These are phyloP conservation scores for Neurospora sublineolata DNA, from an alignment of 495 filamentous ascomycete species.

Conservation along the genomic window DNA sequence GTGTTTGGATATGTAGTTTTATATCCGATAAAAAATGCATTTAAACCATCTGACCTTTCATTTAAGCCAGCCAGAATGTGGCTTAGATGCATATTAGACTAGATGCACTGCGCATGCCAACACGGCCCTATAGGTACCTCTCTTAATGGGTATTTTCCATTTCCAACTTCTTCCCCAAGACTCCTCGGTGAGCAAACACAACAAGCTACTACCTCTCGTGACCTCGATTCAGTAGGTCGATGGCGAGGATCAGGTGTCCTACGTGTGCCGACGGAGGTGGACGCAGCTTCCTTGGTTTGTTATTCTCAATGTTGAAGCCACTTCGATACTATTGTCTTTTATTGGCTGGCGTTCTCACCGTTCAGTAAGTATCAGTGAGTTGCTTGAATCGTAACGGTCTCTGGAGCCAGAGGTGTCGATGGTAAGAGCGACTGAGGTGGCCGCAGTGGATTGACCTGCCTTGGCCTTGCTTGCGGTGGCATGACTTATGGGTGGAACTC, in stretches of 20 bases:
- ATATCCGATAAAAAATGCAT: too few species aligned
- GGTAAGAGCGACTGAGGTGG: not conserved
- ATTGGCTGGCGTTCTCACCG: not conserved
- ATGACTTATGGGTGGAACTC: not conserved
- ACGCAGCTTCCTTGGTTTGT: not conserved
- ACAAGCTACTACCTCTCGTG: not conserved
- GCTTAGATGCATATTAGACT: too few species aligned
- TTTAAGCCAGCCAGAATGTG: too few species aligned
- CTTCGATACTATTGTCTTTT: not conserved
- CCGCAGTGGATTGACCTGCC: not conserved
- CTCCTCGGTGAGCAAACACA: not conserved
- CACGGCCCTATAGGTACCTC: too few species aligned
- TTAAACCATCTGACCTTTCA: too few species aligned
- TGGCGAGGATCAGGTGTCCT: not conserved
- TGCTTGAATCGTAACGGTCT: not conserved
- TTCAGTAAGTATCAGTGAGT: not conserved
- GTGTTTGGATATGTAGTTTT: too few species aligned
- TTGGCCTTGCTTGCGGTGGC: not conserved
- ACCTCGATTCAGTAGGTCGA: not conserved
- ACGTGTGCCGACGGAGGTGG: not conserved
- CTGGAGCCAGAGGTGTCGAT: not conserved
- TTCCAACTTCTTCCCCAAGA: too few species aligned
- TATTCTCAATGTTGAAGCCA: not conserved
- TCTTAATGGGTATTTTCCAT: too few species aligned
- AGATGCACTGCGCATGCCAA: too few species aligned